phyloP scores from a whole-genome alignment of 805 yeast genomes.

The Candida methanosorbosa region DNA sequence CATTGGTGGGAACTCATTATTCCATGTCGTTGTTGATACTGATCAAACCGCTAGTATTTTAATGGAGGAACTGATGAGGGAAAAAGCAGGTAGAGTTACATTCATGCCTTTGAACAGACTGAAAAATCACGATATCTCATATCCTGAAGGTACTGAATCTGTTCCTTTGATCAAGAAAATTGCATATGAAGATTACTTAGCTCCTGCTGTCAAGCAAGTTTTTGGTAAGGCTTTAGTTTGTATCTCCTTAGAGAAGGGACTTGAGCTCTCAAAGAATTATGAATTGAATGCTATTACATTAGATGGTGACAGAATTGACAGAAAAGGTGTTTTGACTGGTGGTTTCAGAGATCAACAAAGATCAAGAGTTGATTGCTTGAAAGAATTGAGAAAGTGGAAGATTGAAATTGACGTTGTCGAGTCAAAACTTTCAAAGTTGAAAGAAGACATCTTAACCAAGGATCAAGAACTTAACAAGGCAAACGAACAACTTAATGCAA shows the following conservation, averaged over 20 bases:
- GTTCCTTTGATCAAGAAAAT: constrained; percentile 76
- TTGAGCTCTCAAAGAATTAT: constrained; percentile 51
- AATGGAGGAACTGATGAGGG: constrained; percentile 66
- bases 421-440: constrained; percentile 29
- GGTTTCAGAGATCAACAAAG: constrained; percentile 68
- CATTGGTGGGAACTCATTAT: constrained; percentile 78
- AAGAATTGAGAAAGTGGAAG: constrained; percentile 43
- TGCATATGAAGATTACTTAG: constrained; percentile 47
- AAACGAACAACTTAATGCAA: constrained; percentile 33
- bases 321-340: constrained; percentile 79
- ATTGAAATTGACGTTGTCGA: constrained; percentile 35
- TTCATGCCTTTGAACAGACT: constrained; percentile 84
- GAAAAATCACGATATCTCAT: constrained; percentile 29
- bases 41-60: constrained; percentile 75
- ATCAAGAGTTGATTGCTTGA: constrained; percentile 66
- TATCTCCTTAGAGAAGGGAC: constrained; percentile 56
- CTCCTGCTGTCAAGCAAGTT: constrained; percentile 65
- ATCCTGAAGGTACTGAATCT: constrained; percentile 58
- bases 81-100: constrained; percentile 76
- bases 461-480: constrained; percentile 45
- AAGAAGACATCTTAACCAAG: constrained; percentile 27
- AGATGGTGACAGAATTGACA: constrained; percentile 87
- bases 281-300: constrained; percentile 74
- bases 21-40: constrained; percentile 82
- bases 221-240: constrained; percentile 80